Percentiles rank a stretch among this genome's conserved stretches.
Conservation (phyloP, 2,329 filamentous ascomycete genomes). For the Beauveria varroae region DNA sequence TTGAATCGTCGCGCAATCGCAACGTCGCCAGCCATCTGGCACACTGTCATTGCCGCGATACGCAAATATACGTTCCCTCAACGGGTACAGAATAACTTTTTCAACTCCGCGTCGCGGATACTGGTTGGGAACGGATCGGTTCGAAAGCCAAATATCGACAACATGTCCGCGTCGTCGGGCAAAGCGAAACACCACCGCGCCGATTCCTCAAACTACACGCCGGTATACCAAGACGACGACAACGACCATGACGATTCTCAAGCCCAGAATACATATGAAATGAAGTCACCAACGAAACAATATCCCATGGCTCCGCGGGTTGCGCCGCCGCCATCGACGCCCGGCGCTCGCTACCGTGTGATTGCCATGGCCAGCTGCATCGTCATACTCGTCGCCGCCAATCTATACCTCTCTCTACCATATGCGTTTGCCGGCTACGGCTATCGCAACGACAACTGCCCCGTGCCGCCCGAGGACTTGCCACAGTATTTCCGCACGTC, state of each 20-base stretch:
- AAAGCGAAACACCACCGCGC: neutral
- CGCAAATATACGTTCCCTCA: neutral
- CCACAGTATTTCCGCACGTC: constrained; percentile 58
- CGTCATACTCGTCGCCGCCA: constrained; percentile 29
- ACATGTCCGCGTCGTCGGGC: constrained; percentile 3
- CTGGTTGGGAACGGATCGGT: neutral
- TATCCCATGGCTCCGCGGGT: neutral
- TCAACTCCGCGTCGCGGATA: neutral
- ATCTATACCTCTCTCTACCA: constrained; percentile 29
- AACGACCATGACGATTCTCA: neutral
- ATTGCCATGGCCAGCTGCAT: constrained; percentile 26
- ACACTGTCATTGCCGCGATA: neutral
- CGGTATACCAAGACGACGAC: constrained; percentile 26
- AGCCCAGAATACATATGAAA: neutral
- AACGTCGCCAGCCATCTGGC: neutral
- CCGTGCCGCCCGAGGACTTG: constrained; percentile 32
- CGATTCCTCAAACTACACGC: constrained; percentile 22
- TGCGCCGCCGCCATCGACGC: constrained; percentile 10
- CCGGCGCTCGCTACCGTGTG: constrained; percentile 19
- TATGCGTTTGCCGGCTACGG: constrained; percentile 18
- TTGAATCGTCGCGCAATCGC: neutral
- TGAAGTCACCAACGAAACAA: neutral
- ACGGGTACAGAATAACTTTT: too few species aligned
- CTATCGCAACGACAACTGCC: constrained; percentile 16
- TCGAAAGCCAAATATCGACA: neutral